Evolutionary conservation across 441 rosid species (phyloP), one percentile per base, ranked within the genome.

Genomic region (Pelargonium exstipulatum): DNA sequence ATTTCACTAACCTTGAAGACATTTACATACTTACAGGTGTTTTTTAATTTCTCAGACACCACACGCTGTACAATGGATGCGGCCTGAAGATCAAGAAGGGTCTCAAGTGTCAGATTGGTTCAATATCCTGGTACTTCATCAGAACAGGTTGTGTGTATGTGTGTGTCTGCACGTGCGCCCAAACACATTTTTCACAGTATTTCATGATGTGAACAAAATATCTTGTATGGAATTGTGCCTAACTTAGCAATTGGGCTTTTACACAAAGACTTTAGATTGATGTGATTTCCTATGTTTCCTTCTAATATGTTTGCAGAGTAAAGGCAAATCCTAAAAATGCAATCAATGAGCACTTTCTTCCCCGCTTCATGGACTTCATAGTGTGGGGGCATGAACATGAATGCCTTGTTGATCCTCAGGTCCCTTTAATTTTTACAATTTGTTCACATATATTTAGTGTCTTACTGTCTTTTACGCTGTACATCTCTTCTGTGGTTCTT

Each of bases 341-440:
- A 53, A 90, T 91, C 78, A 95, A 85, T 78, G 99, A 95, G 77
- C 99, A 92, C 80, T 91, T 90, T 77, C 86, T 95, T 68, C 99
- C 99, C 65, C 87, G 96, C 74, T 95, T 95, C 75, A 80, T 95
- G 42, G 99, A 95, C 81, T 91, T 95, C 75, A 75, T 91, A 49
- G 96, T 95, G 58, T 95, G 99, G 99, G 99, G 99, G 6, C 97
- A 95, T 69, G 97, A 94, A 79, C 99, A 91, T 81, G 97, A 94
- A 84, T 94, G 99, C 74, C 87, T 94, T 64, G 46, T 91, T 69
- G 99, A 91, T 69, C 99, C 99, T 61, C 94, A 90, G 97, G 98
- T 94, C 65, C 42, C 45, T 62, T 46, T 80, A n/a, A 60, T 64
- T 51, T 37, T 65, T 40, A 65, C 46, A 63, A 58, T 63, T 40